These are phyloP conservation scores for Zostera marina DNA, from an alignment of 116 monocot species.

Conservation along the genomic window DNA sequence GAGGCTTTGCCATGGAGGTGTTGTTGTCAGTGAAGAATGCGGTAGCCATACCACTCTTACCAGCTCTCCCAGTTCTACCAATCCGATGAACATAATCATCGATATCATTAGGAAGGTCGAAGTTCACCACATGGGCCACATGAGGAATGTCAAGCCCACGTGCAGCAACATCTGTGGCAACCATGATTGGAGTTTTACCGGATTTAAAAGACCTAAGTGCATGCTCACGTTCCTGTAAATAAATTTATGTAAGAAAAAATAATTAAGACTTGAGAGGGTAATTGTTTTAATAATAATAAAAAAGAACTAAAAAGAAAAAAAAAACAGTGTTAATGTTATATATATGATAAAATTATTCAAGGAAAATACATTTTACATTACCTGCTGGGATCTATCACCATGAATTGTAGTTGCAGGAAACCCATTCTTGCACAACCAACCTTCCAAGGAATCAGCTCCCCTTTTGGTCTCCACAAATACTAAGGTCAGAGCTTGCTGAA, in stretches of 20 bases:
- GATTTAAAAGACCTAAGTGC: conserved; percentile 70
- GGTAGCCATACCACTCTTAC: conserved; percentile 57
- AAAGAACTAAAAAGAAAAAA: too few species aligned
- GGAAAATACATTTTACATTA: conserved; percentile 2
- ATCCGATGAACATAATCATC: conserved; percentile 77
- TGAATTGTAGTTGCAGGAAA: conserved; percentile 89
- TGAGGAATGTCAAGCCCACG: conserved; percentile 83
- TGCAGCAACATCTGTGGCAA: conserved; percentile 79
- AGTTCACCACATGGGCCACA: conserved; percentile 71
- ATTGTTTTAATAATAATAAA: neutral
- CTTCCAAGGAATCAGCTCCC: conserved; percentile 76
- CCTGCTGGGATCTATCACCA: conserved; percentile 88
- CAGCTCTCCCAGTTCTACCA: conserved; percentile 74
- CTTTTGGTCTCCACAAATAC: conserved; percentile 94
- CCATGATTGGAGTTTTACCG: conserved; percentile 52
- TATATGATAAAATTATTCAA: too few species aligned
- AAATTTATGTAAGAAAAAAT: neutral
- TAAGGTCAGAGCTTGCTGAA: conserved; percentile 69
- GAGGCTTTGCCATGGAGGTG: conserved; percentile 30
- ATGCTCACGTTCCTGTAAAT: conserved; percentile 50
- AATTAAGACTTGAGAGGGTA: too few species aligned
- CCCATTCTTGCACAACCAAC: conserved; percentile 59
- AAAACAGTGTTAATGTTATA: too few species aligned
- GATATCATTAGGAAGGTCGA: conserved; percentile 65
- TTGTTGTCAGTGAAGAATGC: conserved; percentile 82